Evolutionary conservation across 495 filamentous ascomycete genomes (phyloP).

Genomic region (Venustampulla echinocandica): DNA sequence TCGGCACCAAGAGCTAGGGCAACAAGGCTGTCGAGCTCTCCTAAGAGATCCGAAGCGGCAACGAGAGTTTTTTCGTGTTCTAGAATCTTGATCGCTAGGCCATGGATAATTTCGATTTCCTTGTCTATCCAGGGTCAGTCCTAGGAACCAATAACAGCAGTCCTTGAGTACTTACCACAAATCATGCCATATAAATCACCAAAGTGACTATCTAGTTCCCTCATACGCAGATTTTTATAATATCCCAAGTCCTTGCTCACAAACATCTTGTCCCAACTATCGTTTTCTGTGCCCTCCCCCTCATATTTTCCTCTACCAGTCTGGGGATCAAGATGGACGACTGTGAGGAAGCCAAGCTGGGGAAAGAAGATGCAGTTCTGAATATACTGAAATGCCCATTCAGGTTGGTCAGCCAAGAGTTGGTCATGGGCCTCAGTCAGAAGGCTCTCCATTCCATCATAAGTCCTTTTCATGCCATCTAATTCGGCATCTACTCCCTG

Average conservation of each 20-base stretch:
- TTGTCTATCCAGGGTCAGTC: slow-evolving; percentile 49
- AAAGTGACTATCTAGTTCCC: slow-evolving; percentile 68
- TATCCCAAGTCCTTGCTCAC: slow-evolving; percentile 62
- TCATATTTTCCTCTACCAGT: slow-evolving; percentile 57
- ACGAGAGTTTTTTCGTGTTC: slow-evolving; percentile 60
- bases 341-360: slow-evolving; percentile 82
- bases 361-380: slow-evolving; percentile 75
- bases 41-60: slow-evolving; percentile 63
- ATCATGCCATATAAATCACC: slow-evolving; percentile 83
- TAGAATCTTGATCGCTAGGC: slow-evolving; percentile 63
- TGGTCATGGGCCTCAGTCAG: slow-evolving; percentile 57
- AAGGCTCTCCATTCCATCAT: slow-evolving; percentile 66
- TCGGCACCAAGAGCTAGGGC: slow-evolving; percentile 73
- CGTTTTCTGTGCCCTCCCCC: slow-evolving; percentile 45
- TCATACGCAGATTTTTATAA: slow-evolving; percentile 83
- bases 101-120: slow-evolving; percentile 84
- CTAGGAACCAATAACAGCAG: neutral
- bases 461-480: slow-evolving; percentile 67
- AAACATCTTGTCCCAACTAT: slow-evolving; percentile 73
- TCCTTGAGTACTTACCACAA: slow-evolving; percentile 49
- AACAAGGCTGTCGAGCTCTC: slow-evolving; percentile 81
- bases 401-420: slow-evolving; percentile 55
- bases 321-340: slow-evolving; percentile 54
- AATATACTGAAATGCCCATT: slow-evolving; percentile 41
- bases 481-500: slow-evolving; percentile 65